Evolutionary conservation across 345 rosid species (phyloP).

Genomic region (Isatis tinctoria): DNA sequence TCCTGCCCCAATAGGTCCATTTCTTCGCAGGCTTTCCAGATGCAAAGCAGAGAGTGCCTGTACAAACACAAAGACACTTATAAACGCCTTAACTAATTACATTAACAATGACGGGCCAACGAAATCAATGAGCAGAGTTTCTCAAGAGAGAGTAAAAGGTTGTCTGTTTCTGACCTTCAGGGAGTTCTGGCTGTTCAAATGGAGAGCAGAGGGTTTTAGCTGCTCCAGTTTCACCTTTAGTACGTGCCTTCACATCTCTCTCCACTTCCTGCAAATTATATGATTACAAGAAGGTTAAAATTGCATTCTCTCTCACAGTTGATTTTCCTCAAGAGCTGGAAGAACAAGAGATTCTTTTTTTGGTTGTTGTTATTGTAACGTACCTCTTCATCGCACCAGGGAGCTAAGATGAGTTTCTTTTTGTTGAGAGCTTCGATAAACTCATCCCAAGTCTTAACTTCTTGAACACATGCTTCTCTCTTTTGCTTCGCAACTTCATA

Average conservation of each 20-base stretch:
- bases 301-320: background rate
- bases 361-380: background rate
- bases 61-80: background rate
- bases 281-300: background rate
- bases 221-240: constrained; percentile 91
- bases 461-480: constrained; percentile 69
- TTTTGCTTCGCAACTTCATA: constrained; percentile 62
- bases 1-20: constrained; percentile 99
- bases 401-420: constrained; percentile 89
- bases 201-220: constrained; percentile 93
- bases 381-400: constrained; percentile 99
- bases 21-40: constrained; percentile 89
- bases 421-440: constrained; percentile 65
- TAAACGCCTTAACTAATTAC: background rate
- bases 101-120: background rate
- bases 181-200: constrained; percentile 87
- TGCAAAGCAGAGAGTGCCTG: constrained; percentile 86
- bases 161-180: constrained; percentile 23
- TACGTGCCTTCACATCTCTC: constrained; percentile 79
- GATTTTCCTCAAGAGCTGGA: background rate
- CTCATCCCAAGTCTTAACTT: constrained; percentile 78
- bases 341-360: background rate
- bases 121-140: background rate
- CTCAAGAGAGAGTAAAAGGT: background rate
- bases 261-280: constrained; percentile 65